Conservation (phyloP, 2,329 filamentous ascomycete species). For the Aureobasidium sp. region DNA sequence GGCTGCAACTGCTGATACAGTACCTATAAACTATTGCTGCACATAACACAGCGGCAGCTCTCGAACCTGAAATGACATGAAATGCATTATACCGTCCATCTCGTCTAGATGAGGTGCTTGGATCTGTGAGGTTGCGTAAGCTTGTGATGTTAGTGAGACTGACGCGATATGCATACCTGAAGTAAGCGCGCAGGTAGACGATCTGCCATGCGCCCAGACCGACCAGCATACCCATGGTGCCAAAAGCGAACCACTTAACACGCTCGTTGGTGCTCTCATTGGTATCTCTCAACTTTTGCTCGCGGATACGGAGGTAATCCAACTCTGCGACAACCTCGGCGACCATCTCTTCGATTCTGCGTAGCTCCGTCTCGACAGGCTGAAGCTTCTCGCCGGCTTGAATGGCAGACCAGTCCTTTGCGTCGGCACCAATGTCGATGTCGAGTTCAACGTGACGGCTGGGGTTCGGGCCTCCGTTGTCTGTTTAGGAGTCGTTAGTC, state of each 20-base stretch:
- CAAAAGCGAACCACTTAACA: slow-evolving; percentile 97
- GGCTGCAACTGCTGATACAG: slow-evolving; percentile 13
- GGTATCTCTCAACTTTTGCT: slow-evolving; percentile 94
- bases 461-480: slow-evolving; percentile 39
- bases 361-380: slow-evolving; percentile 89
- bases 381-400: slow-evolving; percentile 96
- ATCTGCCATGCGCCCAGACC: slow-evolving; percentile 94
- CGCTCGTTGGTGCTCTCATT: slow-evolving; percentile 99
- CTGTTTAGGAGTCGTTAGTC: slow-evolving; percentile 21
- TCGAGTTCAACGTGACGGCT: slow-evolving; percentile 79
- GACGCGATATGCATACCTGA: slow-evolving; percentile 54
- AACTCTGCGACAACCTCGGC: slow-evolving; percentile 86
- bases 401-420: slow-evolving; percentile 96
- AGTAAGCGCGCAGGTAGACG: slow-evolving; percentile 94
- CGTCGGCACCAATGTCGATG: slow-evolving; percentile 92
- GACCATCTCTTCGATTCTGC: slow-evolving; percentile 85
- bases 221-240: slow-evolving; percentile 85
- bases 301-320: slow-evolving; percentile 84
- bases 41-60: not conserved
- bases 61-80: slow-evolving; percentile 12
- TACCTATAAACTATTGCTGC: slow-evolving; percentile 14
- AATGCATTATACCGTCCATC: slow-evolving; percentile 6
- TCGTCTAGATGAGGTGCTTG: slow-evolving; percentile 45
- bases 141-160: not conserved
- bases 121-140: slow-evolving; percentile 26